Percentiles rank a stretch among this genome's conserved stretches.
phyloP scores from a whole-genome alignment of 495 filamentous ascomycete genomes.

The Annulohypoxylon bovei region DNA sequence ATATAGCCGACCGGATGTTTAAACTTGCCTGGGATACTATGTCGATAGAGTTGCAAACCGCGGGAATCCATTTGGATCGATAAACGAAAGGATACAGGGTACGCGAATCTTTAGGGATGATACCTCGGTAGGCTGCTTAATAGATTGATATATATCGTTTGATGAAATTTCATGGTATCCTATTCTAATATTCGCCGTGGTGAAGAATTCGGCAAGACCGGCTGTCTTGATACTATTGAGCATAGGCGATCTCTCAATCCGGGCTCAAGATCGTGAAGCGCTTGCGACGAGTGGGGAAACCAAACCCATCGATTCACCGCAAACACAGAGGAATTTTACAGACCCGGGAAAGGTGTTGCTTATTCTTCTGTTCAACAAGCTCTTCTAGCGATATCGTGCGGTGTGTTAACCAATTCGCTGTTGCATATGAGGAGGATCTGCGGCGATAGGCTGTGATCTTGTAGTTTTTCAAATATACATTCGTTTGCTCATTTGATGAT shows the following conservation, averaged over 20 bases:
- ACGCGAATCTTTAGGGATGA: neutral
- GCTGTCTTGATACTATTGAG: no score
- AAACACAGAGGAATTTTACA: neutral
- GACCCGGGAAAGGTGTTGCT: neutral
- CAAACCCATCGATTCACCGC: neutral
- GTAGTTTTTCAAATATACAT: neutral
- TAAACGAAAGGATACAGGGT: neutral
- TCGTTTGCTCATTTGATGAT: neutral
- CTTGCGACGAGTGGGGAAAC: neutral
- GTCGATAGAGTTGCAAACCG: neutral
- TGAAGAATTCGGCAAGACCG: no score
- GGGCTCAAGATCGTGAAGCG: neutral
- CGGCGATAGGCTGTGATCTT: no score
- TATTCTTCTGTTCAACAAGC: neutral
- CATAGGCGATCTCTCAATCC: neutral
- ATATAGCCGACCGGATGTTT: neutral
- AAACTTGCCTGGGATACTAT: neutral
- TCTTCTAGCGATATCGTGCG: neutral
- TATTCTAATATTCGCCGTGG: neutral
- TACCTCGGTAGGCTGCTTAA: neutral
- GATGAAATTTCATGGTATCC: neutral
- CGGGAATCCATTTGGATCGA: neutral
- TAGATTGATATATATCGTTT: neutral
- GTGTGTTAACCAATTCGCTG: no score
- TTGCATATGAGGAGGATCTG: no score